Evolutionary conservation across 2,329 filamentous ascomycete genomes (phyloP), one percentile per base, ranked within the genome.

Genomic region (Colletotrichum filicis): DNA sequence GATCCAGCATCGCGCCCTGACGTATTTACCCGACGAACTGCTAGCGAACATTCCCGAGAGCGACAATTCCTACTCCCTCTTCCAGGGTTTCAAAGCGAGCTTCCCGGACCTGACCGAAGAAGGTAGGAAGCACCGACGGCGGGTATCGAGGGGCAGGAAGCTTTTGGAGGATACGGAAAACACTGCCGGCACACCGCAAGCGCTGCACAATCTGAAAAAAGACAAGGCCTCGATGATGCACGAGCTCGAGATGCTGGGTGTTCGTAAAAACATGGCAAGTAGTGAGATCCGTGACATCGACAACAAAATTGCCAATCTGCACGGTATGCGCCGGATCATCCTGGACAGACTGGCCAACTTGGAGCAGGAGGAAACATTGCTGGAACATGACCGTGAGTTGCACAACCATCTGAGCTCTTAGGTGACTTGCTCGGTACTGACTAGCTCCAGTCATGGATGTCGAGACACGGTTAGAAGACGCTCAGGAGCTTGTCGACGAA

Each of bases 251-350:
- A 94, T 98, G 90, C 91, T 98, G 85, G 90, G 93, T 4, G 91
- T 98, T 74, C 91, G 97, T 73, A 99, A 99, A 83, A 98, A 97
- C 80, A 98, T 99, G 96, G 96, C 95, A 77, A 97, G 95, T 79
- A 94, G 94, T 75, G 97, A 99, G 83, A 98, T 99, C 72, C 91
- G 92, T 73, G 97, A 99, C 79, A 98, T 99, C 74, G 97, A 99
- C 84, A 95, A 93, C 84, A 99, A 98, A 83, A 96, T 99, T 75
- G 91, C 94, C 74, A 98, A 98, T 82, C 86, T 99, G 67, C 93
- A 95, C 77, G 94, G 91, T 74, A 98, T 98, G 95, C 92, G 97
- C 76, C 93, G 92, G 79, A 97, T 98, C 74, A 93, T 98, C 58
- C 83, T 99, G 70, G 95, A 98, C 68, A 90, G 97, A 75, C 83